These are phyloP conservation scores for Cephalotrichum gorgonifer DNA, from an alignment of 2,329 filamentous ascomycete genomes.

Conservation along the genomic window DNA sequence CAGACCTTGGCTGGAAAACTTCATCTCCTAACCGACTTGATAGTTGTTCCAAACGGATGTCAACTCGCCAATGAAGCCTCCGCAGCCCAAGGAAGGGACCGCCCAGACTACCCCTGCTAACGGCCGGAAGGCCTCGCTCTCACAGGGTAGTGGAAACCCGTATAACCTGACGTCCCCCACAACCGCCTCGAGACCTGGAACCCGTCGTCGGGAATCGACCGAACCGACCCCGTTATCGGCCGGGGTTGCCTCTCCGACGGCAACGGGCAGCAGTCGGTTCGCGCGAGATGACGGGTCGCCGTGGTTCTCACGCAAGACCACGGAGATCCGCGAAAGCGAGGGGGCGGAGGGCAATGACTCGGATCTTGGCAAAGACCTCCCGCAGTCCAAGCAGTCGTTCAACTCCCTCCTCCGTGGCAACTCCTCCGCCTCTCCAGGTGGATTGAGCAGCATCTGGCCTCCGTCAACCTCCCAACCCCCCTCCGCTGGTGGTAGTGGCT, in stretches of 20 bases:
- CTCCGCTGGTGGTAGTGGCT: conserved; percentile 44
- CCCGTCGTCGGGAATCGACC: conserved; percentile 71
- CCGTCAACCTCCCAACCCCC: conserved; percentile 25
- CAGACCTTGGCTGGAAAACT: conserved; percentile 16
- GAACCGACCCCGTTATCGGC: conserved; percentile 55
- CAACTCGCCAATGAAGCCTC: conserved; percentile 84
- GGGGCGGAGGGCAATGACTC: conserved; percentile 39
- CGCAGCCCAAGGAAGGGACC: conserved; percentile 60
- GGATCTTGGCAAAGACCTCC: conserved; percentile 17
- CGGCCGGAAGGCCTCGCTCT: conserved; percentile 74
- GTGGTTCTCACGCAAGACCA: conserved; percentile 45
- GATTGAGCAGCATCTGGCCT: conserved; percentile 2
- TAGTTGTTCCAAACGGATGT: conserved; percentile 47
- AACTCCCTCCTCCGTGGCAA: conserved; percentile 42
- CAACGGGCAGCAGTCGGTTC: conserved; percentile 41
- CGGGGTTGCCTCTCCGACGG: conserved; percentile 50
- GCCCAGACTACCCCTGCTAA: conserved; percentile 46
- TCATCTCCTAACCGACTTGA: background rate
- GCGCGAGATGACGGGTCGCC: conserved; percentile 51
- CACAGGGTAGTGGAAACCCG: conserved; percentile 52
- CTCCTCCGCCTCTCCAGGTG: conserved; percentile 7
- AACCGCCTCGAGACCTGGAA: conserved; percentile 59
- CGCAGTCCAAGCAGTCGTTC: conserved; percentile 25
- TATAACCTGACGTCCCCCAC: conserved; percentile 68
- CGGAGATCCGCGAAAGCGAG: conserved; percentile 30